These are phyloP conservation scores for Coemansia sp. DNA, from an alignment of 192 early-diverging fungal genomes.

Conservation along the genomic window DNA sequence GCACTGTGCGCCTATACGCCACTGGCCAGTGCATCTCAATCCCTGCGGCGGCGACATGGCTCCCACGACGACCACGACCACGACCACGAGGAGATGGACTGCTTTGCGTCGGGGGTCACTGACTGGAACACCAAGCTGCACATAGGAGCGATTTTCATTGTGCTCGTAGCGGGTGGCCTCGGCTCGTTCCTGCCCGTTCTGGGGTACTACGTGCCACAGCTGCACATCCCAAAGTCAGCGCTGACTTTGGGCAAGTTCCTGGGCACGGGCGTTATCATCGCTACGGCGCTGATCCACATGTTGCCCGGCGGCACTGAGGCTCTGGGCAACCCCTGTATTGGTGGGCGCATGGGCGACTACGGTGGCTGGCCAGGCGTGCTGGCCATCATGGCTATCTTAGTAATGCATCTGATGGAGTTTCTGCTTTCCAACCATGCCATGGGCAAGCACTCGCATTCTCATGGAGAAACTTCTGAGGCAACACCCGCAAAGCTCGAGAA, in stretches of 20 bases:
- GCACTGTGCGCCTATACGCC: not conserved
- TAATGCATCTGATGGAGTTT: conserved; percentile 66
- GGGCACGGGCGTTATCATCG: conserved; percentile 72
- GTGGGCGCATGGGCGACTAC: conserved; percentile 51
- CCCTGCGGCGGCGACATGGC: conserved; percentile 14
- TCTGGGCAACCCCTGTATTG: conserved; percentile 57
- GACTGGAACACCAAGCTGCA: conserved; percentile 51
- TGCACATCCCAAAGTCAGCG: conserved; percentile 33
- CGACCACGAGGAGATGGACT: conserved; percentile 24
- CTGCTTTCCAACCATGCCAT: conserved; percentile 49
- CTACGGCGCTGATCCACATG: conserved; percentile 79
- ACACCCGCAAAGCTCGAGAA: not conserved
- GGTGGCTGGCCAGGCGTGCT: conserved; percentile 56
- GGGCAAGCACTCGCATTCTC: conserved; percentile 27
- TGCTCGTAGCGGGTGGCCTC: conserved; percentile 52
- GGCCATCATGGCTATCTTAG: conserved; percentile 62
- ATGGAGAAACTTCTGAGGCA: conserved; percentile 8
- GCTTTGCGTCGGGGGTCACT: conserved; percentile 26
- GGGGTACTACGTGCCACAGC: conserved; percentile 30
- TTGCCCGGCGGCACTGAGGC: conserved; percentile 55
- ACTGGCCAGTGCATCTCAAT: too few species aligned
- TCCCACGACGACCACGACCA: conserved; percentile 10
- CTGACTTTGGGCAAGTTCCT: conserved; percentile 58
- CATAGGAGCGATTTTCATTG: conserved; percentile 57
- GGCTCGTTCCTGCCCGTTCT: conserved; percentile 58